phyloP scores from a whole-genome alignment of 768 basidiomycete species.

The Leucosporidium scottii region DNA sequence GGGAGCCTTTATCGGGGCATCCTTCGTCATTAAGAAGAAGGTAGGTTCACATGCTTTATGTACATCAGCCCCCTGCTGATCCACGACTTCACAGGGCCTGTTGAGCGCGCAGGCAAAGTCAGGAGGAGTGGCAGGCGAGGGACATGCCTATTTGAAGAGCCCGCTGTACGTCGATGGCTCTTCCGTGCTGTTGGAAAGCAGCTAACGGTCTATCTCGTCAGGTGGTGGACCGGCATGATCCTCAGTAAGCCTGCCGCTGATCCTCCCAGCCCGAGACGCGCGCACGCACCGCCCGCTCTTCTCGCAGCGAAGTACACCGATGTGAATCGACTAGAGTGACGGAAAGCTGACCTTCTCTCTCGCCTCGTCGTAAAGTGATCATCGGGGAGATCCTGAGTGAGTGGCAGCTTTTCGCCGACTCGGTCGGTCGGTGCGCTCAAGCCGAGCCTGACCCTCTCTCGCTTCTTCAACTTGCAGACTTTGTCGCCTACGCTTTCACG shows the following conservation, averaged over 20 bases:
- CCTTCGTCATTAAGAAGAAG: conserved; percentile 98
- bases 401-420: no score
- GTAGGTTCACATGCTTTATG: conserved; percentile 69
- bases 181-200: not conserved
- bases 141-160: conserved; percentile 90
- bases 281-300: no score
- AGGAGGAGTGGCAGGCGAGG: conserved; percentile 57
- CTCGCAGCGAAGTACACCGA: no score
- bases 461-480: conserved; percentile 18
- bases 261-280: no score
- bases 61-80: not conserved
- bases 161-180: conserved; percentile 49
- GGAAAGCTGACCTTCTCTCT: conserved; percentile 37
- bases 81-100: conserved; percentile 15
- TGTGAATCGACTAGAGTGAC: conserved; percentile 42
- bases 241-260: conserved; percentile 39
- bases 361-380: conserved; percentile 65
- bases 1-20: conserved; percentile 55
- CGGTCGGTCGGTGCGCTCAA: no score
- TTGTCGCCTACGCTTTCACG: conserved; percentile 37
- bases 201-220: conserved; percentile 27
- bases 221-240: conserved; percentile 95
- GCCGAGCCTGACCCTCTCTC: no score
- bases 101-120: conserved; percentile 38
- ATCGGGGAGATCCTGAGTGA: conserved; percentile 50